A percentile compares a stretch with the other conserved stretches of the same genome.
Evolutionary conservation across 2,329 filamentous ascomycete genomes (phyloP).

Genomic region (Colletotrichum phormii): DNA sequence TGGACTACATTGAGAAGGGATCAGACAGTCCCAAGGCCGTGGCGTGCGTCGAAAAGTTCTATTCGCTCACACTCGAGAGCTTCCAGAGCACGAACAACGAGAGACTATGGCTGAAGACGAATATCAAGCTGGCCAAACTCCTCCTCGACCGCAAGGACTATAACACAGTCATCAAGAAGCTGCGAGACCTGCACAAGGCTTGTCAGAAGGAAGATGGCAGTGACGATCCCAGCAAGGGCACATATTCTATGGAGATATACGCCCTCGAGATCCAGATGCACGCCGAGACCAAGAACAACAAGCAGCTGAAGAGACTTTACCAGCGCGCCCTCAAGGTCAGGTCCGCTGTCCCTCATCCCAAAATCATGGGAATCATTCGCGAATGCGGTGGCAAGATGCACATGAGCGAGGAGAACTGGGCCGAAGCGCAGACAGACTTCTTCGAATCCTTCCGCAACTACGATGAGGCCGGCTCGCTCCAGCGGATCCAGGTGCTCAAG

Average conservation of each 20-base stretch:
- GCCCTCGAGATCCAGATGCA: conserved; percentile 99
- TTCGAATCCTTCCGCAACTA: conserved; percentile 99
- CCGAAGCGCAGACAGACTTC: conserved; percentile 95
- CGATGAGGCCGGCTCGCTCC: conserved; percentile 95
- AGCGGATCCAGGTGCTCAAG: conserved; percentile 96
- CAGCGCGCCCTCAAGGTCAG: conserved; percentile 90
- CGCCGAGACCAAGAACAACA: conserved; percentile 96
- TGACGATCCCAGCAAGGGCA: conserved; percentile 95
- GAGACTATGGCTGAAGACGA: conserved; percentile 96
- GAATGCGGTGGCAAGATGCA: conserved; percentile 99
- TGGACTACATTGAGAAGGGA: conserved; percentile 97
- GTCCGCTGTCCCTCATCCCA: conserved; percentile 97
- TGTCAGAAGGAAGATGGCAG: conserved; percentile 89
- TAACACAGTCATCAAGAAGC: conserved; percentile 80
- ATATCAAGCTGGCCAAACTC: conserved; percentile 93
- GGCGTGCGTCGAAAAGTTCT: conserved; percentile 92
- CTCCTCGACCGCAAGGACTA: conserved; percentile 95
- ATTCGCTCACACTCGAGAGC: conserved; percentile 90
- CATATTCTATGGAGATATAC: conserved; percentile 95
- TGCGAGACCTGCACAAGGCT: conserved; percentile 87
- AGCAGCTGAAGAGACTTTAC: conserved; percentile 93
- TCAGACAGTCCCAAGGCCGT: conserved; percentile 75
- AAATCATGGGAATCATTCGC: conserved; percentile 98
- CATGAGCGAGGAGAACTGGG: conserved; percentile 99
- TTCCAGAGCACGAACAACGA: conserved; percentile 99